Evolutionary conservation across 2,329 filamentous ascomycete species (phyloP).

Genomic region (Talaromyces sp.): DNA sequence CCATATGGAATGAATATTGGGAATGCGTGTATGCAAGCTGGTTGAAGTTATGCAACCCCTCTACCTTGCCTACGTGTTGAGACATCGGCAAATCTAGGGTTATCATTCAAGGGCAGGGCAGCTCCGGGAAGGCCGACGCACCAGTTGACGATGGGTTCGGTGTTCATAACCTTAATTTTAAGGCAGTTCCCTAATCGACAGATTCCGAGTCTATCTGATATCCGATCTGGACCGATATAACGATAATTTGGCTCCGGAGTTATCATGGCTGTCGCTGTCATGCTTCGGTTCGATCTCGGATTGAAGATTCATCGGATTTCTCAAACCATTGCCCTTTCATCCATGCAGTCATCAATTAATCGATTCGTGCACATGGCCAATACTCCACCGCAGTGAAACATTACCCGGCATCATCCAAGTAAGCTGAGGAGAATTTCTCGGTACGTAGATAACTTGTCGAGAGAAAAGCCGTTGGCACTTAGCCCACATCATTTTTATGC

Average conservation of each 20-base stretch:
- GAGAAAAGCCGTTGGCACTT: neutral
- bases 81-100: neutral
- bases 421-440: neutral
- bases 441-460: neutral
- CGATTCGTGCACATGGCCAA: neutral
- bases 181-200: neutral
- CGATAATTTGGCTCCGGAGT: neutral
- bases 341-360: too few relatives aligned
- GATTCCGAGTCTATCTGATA: neutral
- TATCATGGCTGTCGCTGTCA: neutral
- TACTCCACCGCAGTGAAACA: neutral
- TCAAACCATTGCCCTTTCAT: too few relatives aligned
- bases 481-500: neutral
- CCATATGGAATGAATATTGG: neutral
- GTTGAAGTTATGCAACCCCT: neutral
- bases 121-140: neutral
- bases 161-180: neutral
- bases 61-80: neutral
- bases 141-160: neutral
- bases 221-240: neutral
- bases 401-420: neutral
- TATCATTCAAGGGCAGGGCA: neutral
- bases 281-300: neutral
- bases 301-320: too few relatives aligned
- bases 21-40: neutral